Conservation (phyloP, 2,329 filamentous ascomycete genomes). For the Ceratocystiopsis minuta region DNA sequence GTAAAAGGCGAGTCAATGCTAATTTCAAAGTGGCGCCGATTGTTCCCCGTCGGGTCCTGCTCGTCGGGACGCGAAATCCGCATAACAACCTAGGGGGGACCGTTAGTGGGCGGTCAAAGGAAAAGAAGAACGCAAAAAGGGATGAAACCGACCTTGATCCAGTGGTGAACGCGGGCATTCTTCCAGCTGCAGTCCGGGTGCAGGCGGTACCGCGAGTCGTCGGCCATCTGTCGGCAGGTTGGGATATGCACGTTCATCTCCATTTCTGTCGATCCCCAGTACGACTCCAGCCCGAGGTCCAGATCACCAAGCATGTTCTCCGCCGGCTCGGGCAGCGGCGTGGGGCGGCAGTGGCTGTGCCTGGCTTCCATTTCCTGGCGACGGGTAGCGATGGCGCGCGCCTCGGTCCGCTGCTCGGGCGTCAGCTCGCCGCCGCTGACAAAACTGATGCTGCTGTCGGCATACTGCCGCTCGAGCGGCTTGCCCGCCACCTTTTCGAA, state of each 20-base stretch:
- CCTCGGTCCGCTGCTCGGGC: constrained; percentile 27
- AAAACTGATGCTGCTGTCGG: constrained; percentile 58
- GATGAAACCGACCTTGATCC: constrained; percentile 63
- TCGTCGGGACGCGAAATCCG: constrained; percentile 72
- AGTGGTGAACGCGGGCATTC: constrained; percentile 86
- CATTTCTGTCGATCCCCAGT: constrained; percentile 78
- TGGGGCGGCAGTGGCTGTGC: constrained; percentile 20
- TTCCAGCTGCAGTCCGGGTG: constrained; percentile 88
- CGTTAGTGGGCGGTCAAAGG: not conserved
- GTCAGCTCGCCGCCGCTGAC: constrained; percentile 63
- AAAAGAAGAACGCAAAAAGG: constrained; percentile 65
- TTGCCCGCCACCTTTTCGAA: constrained; percentile 79
- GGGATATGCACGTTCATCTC: constrained; percentile 87
- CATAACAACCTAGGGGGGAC: constrained; percentile 55
- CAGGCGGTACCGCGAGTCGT: constrained; percentile 45
- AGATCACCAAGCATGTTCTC: constrained; percentile 70
- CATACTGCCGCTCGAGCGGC: constrained; percentile 53
- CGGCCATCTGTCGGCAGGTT: constrained; percentile 71
- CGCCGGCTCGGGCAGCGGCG: constrained; percentile 30
- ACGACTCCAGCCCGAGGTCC: constrained; percentile 48
- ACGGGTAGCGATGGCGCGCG: constrained; percentile 26
- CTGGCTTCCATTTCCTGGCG: constrained; percentile 37
- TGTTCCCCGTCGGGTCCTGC: constrained; percentile 50
- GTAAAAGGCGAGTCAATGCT: constrained; percentile 93
- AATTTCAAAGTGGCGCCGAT: constrained; percentile 82